These are phyloP conservation scores for Dispira parvispora DNA, from an alignment of 192 early-diverging fungal species.

Conservation along the genomic window DNA sequence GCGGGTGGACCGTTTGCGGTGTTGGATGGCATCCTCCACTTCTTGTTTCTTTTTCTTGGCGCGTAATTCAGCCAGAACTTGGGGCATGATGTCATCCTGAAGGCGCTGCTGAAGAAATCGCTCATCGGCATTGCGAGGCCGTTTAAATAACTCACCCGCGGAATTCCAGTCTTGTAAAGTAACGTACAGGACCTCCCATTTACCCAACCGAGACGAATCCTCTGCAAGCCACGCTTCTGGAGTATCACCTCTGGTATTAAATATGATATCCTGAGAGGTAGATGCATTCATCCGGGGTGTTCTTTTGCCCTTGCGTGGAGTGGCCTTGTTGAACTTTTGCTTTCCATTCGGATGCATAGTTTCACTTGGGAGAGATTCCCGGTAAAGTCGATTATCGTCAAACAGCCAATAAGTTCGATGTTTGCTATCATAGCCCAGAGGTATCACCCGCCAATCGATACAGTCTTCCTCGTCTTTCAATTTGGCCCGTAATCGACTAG, in stretches of 20 bases:
- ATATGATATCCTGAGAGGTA: no score
- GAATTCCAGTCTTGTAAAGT: constrained; percentile 1
- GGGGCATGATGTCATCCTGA: not conserved
- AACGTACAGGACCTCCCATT: not conserved
- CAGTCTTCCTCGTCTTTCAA: not conserved
- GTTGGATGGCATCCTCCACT: not conserved
- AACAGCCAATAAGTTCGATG: constrained; percentile 3
- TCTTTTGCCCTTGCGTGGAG: not conserved
- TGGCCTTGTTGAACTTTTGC: not conserved
- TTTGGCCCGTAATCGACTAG: not conserved
- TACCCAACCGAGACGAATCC: not conserved
- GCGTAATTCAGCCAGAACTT: not conserved
- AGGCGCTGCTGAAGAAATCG: not conserved
- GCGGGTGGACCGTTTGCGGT: constrained; percentile 7
- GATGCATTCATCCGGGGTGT: no score
- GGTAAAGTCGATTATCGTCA: constrained; percentile 7
- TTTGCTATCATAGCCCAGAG: not conserved
- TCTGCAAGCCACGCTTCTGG: no score
- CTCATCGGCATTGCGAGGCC: not conserved
- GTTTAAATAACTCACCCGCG: not conserved
- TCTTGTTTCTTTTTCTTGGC: not conserved
- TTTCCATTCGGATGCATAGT: not conserved
- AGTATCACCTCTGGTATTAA: no score
- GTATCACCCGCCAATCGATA: constrained; percentile 4
- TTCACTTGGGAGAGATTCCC: not conserved